These are phyloP conservation scores for Fusarium robinianum DNA, from an alignment of 2,329 filamentous ascomycete genomes.

Conservation along the genomic window DNA sequence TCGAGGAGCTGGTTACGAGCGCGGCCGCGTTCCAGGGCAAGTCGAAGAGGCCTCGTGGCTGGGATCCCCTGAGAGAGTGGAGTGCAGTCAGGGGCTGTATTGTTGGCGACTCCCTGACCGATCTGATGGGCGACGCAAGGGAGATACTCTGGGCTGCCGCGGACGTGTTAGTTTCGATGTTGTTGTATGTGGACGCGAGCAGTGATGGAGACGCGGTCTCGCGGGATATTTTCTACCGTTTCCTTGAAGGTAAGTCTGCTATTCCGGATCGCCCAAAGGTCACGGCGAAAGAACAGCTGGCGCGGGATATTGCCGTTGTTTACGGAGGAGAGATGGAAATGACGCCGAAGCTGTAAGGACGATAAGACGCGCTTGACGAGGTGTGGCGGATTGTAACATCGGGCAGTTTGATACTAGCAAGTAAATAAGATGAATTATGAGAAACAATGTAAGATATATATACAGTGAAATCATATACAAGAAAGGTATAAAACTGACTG, in stretches of 20 bases:
- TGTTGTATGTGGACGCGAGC: conserved; percentile 49
- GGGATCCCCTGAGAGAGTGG: conserved; percentile 47
- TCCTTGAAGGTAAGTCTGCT: conserved; percentile 39
- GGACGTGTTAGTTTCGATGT: conserved; percentile 49
- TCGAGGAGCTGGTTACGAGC: conserved; percentile 47
- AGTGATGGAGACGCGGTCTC: conserved; percentile 44
- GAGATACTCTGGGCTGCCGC: conserved; percentile 50
- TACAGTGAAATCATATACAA: not conserved
- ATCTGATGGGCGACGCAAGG: conserved; percentile 53
- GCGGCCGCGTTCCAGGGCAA: conserved; percentile 34
- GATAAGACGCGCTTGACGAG: no score
- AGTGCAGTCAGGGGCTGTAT: conserved; percentile 44
- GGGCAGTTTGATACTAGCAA: no score
- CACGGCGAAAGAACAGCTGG: conserved; percentile 36
- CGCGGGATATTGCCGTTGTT: conserved; percentile 42
- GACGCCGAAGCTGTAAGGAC: conserved; percentile 33
- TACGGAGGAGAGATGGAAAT: conserved; percentile 38
- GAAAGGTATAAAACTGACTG: not conserved
- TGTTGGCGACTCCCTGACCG: conserved; percentile 40
- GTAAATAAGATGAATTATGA: no score
- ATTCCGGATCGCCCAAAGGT: conserved; percentile 23
- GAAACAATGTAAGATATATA: no score
- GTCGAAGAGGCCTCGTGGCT: conserved; percentile 30
- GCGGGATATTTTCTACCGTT: conserved; percentile 47
- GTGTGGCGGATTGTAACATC: no score